Conservation (phyloP, 306 rosid species). For the Gastrolobium bilobum region DNA sequence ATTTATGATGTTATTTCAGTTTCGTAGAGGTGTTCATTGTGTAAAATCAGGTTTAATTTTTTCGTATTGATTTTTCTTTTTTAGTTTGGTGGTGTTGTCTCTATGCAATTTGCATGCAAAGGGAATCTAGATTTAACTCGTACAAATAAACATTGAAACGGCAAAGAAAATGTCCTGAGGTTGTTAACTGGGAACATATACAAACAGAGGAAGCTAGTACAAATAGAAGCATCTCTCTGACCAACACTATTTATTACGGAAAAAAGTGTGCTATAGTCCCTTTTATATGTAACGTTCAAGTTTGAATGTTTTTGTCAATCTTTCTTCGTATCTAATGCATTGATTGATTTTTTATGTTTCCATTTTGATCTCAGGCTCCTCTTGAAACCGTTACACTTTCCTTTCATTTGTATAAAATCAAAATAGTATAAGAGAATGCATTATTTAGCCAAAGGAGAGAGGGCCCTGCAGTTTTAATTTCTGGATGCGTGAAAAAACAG, state of each 20-base stretch:
- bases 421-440: background rate
- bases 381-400: background rate
- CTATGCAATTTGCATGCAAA: slow-evolving; percentile 23
- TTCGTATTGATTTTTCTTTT: background rate
- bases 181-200: background rate
- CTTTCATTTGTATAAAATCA: no score
- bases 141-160: slow-evolving; percentile 16
- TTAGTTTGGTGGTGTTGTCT: background rate
- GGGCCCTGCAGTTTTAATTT: slow-evolving; percentile 22
- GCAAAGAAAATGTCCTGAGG: slow-evolving; percentile 24
- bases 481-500: slow-evolving; percentile 38
- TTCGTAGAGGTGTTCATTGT: background rate
- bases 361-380: slow-evolving; percentile 25
- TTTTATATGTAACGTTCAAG: background rate
- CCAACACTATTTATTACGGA: background rate
- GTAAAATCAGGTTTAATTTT: background rate
- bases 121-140: slow-evolving; percentile 11
- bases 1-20: background rate
- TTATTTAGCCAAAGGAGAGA: background rate
- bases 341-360: background rate
- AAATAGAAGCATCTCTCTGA: slow-evolving; percentile 2
- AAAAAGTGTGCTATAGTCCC: background rate
- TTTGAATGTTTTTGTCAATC: background rate
- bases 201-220: slow-evolving; percentile 6
- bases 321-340: slow-evolving; percentile 9